These are phyloP conservation scores for Aureococcus anophagefferens DNA, from an alignment of 108 stramenopile genomes.

Conservation along the genomic window DNA sequence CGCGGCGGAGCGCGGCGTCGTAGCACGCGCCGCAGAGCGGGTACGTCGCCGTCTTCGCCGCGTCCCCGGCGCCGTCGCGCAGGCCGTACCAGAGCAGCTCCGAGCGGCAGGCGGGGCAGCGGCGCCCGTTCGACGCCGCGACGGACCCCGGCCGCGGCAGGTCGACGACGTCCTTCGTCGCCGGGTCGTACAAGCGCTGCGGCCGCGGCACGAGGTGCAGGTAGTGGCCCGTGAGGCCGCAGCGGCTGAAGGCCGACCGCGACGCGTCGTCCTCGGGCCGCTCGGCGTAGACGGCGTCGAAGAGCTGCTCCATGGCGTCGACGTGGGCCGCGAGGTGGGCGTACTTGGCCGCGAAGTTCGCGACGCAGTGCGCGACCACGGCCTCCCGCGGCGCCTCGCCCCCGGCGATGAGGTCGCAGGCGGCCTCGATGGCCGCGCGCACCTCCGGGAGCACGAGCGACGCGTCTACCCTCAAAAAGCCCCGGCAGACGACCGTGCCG, in stretches of 20 bases:
- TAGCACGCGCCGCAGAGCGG: neutral
- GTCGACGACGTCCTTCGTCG: neutral
- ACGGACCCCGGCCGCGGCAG: neutral
- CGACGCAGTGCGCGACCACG: constrained; percentile 19
- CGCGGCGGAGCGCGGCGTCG: neutral
- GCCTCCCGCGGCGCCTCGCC: constrained; percentile 12
- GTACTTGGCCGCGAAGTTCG: constrained; percentile 18
- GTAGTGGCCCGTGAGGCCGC: neutral
- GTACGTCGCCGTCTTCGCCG: neutral
- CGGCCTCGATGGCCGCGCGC: constrained; percentile 73
- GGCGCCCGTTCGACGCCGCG: neutral
- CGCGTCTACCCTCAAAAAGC: constrained; percentile 73
- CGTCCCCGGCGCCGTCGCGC: neutral
- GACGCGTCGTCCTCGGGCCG: neutral
- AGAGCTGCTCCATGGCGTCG: constrained; percentile 21
- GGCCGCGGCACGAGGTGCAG: neutral
- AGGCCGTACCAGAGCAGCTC: neutral
- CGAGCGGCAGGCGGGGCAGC: neutral
- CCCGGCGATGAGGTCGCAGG: constrained; percentile 68
- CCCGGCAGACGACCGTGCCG: constrained; percentile 74
- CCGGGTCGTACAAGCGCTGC: neutral
- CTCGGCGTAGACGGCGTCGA: constrained; percentile 20
- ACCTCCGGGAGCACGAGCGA: constrained; percentile 72
- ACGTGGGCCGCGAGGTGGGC: constrained; percentile 15
- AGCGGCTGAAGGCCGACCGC: neutral